Percentiles rank a stretch among this genome's conserved stretches.
These are phyloP conservation scores for Magnusiomyces tetraspermus DNA, from an alignment of 1,139 yeast genomes.

Conservation along the genomic window DNA sequence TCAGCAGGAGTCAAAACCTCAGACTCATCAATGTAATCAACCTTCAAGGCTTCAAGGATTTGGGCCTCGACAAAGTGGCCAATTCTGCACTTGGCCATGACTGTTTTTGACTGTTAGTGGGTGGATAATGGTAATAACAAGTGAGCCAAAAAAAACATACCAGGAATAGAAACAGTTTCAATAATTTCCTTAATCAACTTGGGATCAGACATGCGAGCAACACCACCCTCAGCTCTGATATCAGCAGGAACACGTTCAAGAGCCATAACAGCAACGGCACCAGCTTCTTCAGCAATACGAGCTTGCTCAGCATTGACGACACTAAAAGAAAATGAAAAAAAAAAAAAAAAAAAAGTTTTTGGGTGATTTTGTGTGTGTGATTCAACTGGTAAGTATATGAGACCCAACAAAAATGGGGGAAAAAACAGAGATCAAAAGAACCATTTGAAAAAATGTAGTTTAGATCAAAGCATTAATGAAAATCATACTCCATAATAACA, in stretches of 20 bases:
- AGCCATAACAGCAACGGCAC: conserved; percentile 91
- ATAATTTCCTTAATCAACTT: conserved; percentile 68
- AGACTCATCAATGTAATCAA: conserved; percentile 78
- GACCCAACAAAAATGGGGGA: not conserved
- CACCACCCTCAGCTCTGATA: conserved; percentile 75
- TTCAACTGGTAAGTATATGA: not conserved
- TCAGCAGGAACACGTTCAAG: conserved; percentile 82
- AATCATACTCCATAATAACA: conserved; percentile 44
- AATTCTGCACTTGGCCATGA: conserved; percentile 83
- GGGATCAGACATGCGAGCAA: conserved; percentile 84
- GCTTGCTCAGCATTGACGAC: conserved; percentile 55
- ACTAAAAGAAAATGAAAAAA: conserved; percentile 16
- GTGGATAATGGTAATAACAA: too few relatives aligned
- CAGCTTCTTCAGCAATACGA: conserved; percentile 67
- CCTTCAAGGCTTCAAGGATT: conserved; percentile 59
- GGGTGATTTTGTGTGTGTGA: not conserved
- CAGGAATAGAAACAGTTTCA: conserved; percentile 42
- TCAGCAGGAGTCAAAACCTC: conserved; percentile 80
- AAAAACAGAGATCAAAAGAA: not conserved
- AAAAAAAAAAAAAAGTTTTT: not conserved
- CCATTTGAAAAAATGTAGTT: too few relatives aligned
- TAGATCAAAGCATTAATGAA: too few relatives aligned
- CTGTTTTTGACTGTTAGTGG: conserved; percentile 31
- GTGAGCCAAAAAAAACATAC: not conserved
- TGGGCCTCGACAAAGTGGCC: conserved; percentile 84